These are phyloP conservation scores for Cunninghamia lanceolata DNA, from an alignment of 75 land plant genomes.

Conservation along the genomic window DNA sequence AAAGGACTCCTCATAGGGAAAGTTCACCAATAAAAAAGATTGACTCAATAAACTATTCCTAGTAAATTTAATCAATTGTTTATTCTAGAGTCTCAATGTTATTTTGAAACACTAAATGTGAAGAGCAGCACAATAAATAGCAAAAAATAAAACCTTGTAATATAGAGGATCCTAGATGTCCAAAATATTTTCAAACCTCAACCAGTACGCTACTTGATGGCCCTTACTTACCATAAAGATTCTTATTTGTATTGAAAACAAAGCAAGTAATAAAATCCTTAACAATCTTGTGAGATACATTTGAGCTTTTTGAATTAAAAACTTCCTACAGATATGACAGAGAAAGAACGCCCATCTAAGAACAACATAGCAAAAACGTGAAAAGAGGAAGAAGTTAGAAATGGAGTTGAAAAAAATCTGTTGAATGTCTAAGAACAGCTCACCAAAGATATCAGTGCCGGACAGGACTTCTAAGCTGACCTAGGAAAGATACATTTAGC, in stretches of 20 bases:
- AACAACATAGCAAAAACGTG: not conserved
- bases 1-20: no score
- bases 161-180: not conserved
- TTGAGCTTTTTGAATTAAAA: no score
- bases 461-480: no score
- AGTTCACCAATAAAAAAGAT: not conserved
- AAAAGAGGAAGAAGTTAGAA: not conserved
- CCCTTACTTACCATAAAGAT: not conserved
- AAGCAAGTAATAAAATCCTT: not conserved
- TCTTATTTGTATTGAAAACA: not conserved
- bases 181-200: not conserved
- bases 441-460: no score
- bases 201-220: not conserved
- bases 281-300: not conserved
- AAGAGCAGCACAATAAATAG: not conserved
- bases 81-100: not conserved
- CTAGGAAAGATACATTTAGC: no score
- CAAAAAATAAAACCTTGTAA: not conserved
- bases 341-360: not conserved
- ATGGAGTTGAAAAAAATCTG: not conserved
- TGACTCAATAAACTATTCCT: not conserved
- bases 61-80: not conserved
- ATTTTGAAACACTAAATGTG: not conserved
- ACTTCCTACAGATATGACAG: no score
- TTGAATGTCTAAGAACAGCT: not conserved